Evolutionary conservation across 129 eudicot species (phyloP), one percentile per base, ranked within the genome.

Genomic region (Gnaphalium uliginosum): DNA sequence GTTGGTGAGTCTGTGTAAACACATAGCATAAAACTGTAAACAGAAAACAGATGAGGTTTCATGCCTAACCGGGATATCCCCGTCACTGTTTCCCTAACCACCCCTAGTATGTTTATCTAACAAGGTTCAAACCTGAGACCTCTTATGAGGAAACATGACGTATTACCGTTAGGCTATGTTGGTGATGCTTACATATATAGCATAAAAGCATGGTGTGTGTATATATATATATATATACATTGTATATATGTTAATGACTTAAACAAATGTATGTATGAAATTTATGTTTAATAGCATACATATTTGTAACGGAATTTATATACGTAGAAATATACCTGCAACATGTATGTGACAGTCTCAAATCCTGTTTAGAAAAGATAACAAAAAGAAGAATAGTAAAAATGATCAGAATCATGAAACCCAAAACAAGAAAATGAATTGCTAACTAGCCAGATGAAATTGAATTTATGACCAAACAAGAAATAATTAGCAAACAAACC

Each of bases 291-390:
- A 27, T 8, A 75, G 19, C 6, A 27, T 25, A 64, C 48, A 18
- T 29, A 29, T n/a, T 10, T 19, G 33, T 37, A 25, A 46, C 0
- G 29, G 33, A 19, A 21, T 37, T 15, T 65, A 39, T 65, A 43
- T 30, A 13, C n/a, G n/a, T 46, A 11, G n/a, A 14, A 46, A 78
- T 25, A 58, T 90, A 91, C 97, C 96, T 91, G 96, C 61, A 92
- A 78, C 97, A 92, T 89, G 76, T 92, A 92, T 68, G 97, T 89
- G 73, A 92, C 97, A 32, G 93, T 89, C 83, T 89, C 96, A 65
- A 92, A 92, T 67, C 97, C 97, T 91, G 91, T 73, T 18, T 58
- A 22, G 10, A 32, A 66, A 27, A 51, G n/a, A 61, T 5, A 18
- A 65, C 68, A 26, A 1, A 15, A 43, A 37, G 0, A 18, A 32